These are phyloP conservation scores for Aspergillus ibericus DNA, from an alignment of 2,329 filamentous ascomycete genomes.

Conservation along the genomic window DNA sequence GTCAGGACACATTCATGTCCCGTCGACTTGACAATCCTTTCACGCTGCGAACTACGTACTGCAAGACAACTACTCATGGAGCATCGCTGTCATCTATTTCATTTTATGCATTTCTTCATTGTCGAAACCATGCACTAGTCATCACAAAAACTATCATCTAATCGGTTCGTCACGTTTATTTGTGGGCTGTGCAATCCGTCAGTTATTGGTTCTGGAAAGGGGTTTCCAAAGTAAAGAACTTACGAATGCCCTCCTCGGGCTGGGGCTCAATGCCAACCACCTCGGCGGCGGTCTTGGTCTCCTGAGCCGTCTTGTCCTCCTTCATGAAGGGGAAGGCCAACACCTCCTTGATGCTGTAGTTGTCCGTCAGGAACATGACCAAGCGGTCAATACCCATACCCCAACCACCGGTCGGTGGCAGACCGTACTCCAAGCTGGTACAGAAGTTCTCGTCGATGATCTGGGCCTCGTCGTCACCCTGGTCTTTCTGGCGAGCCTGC, in stretches of 20 bases:
- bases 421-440: slow-evolving; percentile 80
- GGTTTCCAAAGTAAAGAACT: too few relatives aligned
- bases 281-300: slow-evolving; percentile 59
- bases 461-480: slow-evolving; percentile 97
- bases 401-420: slow-evolving; percentile 94
- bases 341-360: slow-evolving; percentile 95
- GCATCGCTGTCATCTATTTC: background rate
- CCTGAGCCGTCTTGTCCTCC: slow-evolving; percentile 63
- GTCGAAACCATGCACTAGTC: slow-evolving; percentile 22
- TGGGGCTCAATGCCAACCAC: slow-evolving; percentile 60
- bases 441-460: slow-evolving; percentile 95
- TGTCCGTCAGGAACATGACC: slow-evolving; percentile 93
- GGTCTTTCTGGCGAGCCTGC: slow-evolving; percentile 91
- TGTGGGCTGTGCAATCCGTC: slow-evolving; percentile 33
- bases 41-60: background rate
- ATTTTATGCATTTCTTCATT: slow-evolving; percentile 27
- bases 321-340: slow-evolving; percentile 98
- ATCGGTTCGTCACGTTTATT: slow-evolving; percentile 25
- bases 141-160: slow-evolving; percentile 14
- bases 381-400: slow-evolving; percentile 93
- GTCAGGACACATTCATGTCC: too few relatives aligned
- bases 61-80: background rate
- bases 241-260: slow-evolving; percentile 61
- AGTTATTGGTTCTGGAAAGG: too few relatives aligned
- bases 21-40: too few relatives aligned